Evolutionary conservation across 2,329 filamentous ascomycete genomes (phyloP).

Genomic region (Alternaria sp.): DNA sequence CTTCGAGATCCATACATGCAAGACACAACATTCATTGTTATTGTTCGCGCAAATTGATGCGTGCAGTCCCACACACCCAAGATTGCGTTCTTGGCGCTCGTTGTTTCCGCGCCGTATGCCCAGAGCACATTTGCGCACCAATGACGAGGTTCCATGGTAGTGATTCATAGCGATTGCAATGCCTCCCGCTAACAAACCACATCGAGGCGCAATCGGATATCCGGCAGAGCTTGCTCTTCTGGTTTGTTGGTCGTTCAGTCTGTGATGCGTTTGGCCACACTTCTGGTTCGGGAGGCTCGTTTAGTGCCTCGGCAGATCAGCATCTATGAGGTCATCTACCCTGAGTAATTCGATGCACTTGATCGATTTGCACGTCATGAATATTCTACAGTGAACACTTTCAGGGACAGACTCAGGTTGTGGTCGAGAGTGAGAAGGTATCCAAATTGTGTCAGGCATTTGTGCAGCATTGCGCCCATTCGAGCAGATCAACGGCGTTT

Average conservation of each 20-base stretch:
- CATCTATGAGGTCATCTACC: constrained; percentile 15
- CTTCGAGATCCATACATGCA: neutral
- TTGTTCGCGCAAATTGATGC: neutral
- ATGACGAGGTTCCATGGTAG: neutral
- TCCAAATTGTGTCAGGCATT: neutral
- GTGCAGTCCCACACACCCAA: neutral
- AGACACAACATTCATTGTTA: neutral
- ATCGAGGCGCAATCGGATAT: constrained; percentile 17
- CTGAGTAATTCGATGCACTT: neutral
- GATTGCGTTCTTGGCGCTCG: constrained; percentile 1
- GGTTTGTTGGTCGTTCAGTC: constrained; percentile 5
- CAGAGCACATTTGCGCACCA: neutral
- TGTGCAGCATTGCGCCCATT: neutral
- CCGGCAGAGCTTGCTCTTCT: constrained; percentile 2
- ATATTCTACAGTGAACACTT: neutral
- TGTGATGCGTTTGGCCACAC: constrained; percentile 14
- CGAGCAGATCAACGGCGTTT: constrained; percentile 9
- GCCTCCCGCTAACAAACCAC: neutral
- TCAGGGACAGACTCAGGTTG: neutral
- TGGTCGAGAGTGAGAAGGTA: neutral
- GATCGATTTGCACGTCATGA: constrained; percentile 10
- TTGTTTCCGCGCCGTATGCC: neutral
- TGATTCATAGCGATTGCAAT: constrained; percentile 4
- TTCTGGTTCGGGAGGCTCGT: neutral
- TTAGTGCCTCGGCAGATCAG: constrained; percentile 8